Base-by-base conservation (phyloP, 768 basidiomycete species). In the Mycena polygramma region DNA sequence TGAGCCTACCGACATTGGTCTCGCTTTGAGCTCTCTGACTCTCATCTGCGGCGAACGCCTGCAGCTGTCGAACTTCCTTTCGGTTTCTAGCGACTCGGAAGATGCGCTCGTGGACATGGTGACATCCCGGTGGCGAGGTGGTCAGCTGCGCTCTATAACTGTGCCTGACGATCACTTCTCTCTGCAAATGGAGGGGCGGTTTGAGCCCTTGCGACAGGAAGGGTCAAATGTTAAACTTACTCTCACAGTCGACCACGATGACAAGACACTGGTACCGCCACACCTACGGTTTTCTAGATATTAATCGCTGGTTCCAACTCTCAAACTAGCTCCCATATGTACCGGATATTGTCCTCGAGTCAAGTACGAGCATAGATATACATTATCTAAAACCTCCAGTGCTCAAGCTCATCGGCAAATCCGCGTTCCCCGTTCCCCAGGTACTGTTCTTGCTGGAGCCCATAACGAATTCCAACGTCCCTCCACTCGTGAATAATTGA, bases 401-500 rank as follows among this genome's bases (percentile, higher is more conserved):
- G 43, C 68, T 69, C 60, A 69, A 57, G 36, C 68, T 69, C 60
- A 57, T 22, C 45, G 68, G 68, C 36, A 69, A 15, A 69, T 69
- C 68, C 15, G 14, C 68, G 11, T 49, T 2, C 46, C 54, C 37
- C 24, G 68, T 68, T 19, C 68, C 68, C 60, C 60, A 69, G 13
- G 37, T 57, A 39, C 68, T 69, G n/a, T 35, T 51, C 36, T 41
- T 63, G 41, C 39, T 63, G 11, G 61, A 24, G 14, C 68, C 68
- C 68, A 69, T 69, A 5, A 57, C 46, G 19, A 69, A 37, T 17
- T 45, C 24, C 52, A 69, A 35, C 17, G 54, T 58, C 17, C 60
- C 61, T 8, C 68, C 68, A 19, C 30, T 30, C 0, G 48, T 41
- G 26, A 69, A 63, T 36, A 69, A 20, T 22, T n/a, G 2, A 24